Conservation (phyloP, 352 stramenopile species). For the Phytophthora nicotianae region DNA sequence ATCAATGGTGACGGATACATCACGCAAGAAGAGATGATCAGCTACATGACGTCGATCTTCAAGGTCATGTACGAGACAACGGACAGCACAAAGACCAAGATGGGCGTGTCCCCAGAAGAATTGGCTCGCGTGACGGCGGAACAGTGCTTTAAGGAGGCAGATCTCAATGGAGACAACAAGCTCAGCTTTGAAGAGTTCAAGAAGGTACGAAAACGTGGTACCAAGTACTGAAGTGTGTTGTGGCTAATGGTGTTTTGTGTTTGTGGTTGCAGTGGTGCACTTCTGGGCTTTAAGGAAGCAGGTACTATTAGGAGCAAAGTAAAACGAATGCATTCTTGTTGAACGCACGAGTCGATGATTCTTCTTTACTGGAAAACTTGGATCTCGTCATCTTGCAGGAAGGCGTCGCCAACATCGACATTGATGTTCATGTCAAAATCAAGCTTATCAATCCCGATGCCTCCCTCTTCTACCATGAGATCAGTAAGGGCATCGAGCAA, state of each 20-base stretch:
- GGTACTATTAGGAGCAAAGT: slow-evolving; percentile 11
- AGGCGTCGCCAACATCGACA: slow-evolving; percentile 25
- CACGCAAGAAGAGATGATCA: slow-evolving; percentile 86
- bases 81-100: slow-evolving; percentile 73
- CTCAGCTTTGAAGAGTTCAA: slow-evolving; percentile 92
- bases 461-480: slow-evolving; percentile 47
- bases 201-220: slow-evolving; percentile 55
- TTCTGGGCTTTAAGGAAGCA: slow-evolving; percentile 34
- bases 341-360: slow-evolving; percentile 2
- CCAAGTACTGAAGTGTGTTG: neutral
- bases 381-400: slow-evolving; percentile 27
- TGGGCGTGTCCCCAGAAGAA: slow-evolving; percentile 76
- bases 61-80: slow-evolving; percentile 91
- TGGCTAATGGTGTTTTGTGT: slow-evolving; percentile 22
- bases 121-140: slow-evolving; percentile 78
- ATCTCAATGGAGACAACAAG: slow-evolving; percentile 85
- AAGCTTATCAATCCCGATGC: slow-evolving; percentile 50
- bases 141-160: slow-evolving; percentile 87
- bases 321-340: slow-evolving; percentile 29
- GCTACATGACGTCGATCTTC: slow-evolving; percentile 90
- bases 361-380: slow-evolving; percentile 19
- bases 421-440: slow-evolving; percentile 36
- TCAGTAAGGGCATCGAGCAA: slow-evolving; percentile 51
- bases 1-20: slow-evolving; percentile 88
- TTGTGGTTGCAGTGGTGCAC: slow-evolving; percentile 43